Conservation (phyloP, 2,329 filamentous ascomycete species). For the Epichloe typhina region DNA sequence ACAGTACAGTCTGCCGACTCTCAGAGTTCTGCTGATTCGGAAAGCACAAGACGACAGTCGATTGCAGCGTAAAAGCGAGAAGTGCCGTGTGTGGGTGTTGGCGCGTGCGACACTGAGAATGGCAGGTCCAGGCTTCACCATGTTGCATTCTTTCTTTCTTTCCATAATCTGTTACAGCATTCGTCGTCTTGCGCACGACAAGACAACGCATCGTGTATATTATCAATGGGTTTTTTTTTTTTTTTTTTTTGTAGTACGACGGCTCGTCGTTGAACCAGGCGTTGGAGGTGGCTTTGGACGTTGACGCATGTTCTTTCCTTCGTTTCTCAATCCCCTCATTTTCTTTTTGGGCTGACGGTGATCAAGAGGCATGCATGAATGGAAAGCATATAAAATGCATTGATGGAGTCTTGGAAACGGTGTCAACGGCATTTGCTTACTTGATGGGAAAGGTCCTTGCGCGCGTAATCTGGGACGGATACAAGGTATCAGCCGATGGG, state of each 20-base stretch:
- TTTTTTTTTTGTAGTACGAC: too few relatives aligned
- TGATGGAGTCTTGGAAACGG: neutral
- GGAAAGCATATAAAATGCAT: neutral
- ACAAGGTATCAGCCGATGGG: neutral
- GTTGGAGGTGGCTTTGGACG: neutral
- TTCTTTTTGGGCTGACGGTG: too few relatives aligned
- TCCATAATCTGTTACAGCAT: neutral
- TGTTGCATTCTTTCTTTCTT: neutral
- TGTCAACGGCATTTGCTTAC: neutral
- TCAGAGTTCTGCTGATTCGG: constrained; percentile 1
- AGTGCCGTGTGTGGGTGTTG: neutral
- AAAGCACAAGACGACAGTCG: constrained; percentile 14
- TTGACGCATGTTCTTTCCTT: neutral
- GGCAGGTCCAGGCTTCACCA: neutral
- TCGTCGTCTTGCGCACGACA: neutral
- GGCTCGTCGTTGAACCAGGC: neutral
- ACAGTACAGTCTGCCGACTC: constrained; percentile 11
- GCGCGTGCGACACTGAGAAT: neutral
- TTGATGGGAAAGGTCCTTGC: neutral
- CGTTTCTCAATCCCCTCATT: too few relatives aligned
- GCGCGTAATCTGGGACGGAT: neutral
- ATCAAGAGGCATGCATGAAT: neutral
- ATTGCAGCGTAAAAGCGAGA: constrained; percentile 1
- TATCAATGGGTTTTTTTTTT: too few relatives aligned
- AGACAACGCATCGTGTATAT: neutral